Percentiles rank a stretch among this genome's conserved stretches.
Conservation (phyloP, 2,329 filamentous ascomycete species). For the Monilinia polystroma region DNA sequence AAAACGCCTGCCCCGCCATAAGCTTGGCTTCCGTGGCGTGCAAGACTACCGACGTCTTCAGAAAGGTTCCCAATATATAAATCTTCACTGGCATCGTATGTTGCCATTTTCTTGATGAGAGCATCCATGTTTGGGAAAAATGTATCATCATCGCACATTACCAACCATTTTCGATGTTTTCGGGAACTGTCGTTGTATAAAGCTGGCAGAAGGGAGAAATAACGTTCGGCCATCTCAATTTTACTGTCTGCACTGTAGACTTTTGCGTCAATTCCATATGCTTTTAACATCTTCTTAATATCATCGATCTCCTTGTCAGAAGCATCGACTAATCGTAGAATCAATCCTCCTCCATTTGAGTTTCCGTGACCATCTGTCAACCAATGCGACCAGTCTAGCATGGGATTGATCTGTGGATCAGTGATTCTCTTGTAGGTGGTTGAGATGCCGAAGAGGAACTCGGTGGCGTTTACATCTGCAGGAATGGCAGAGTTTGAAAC, state of each 20-base stretch:
- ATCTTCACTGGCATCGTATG: slow-evolving; percentile 32
- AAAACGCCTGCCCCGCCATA: slow-evolving; percentile 40
- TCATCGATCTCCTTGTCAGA: slow-evolving; percentile 52
- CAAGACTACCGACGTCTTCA: slow-evolving; percentile 38
- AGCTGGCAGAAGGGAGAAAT: slow-evolving; percentile 54
- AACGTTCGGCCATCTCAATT: slow-evolving; percentile 58
- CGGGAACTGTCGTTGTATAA: slow-evolving; percentile 54
- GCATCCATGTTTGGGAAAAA: slow-evolving; percentile 39
- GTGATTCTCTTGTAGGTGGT: slow-evolving; percentile 57
- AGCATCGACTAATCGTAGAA: slow-evolving; percentile 55
- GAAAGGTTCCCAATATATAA: slow-evolving; percentile 40
- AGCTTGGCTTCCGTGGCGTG: slow-evolving; percentile 39
- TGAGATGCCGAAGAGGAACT: slow-evolving; percentile 60
- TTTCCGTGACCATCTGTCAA: slow-evolving; percentile 55
- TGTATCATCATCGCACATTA: slow-evolving; percentile 41
- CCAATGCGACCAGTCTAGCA: slow-evolving; percentile 61
- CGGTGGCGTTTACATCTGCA: slow-evolving; percentile 52
- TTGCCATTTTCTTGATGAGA: slow-evolving; percentile 33
- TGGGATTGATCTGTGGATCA: slow-evolving; percentile 51
- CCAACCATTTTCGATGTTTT: slow-evolving; percentile 45
- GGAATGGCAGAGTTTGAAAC: slow-evolving; percentile 53
- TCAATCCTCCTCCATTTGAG: slow-evolving; percentile 57
- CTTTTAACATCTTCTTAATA: slow-evolving; percentile 48
- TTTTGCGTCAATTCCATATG: slow-evolving; percentile 56
- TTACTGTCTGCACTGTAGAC: slow-evolving; percentile 54